Base-by-base conservation (phyloP, 345 rosid genomes). In the Syzygium aromaticum region DNA sequence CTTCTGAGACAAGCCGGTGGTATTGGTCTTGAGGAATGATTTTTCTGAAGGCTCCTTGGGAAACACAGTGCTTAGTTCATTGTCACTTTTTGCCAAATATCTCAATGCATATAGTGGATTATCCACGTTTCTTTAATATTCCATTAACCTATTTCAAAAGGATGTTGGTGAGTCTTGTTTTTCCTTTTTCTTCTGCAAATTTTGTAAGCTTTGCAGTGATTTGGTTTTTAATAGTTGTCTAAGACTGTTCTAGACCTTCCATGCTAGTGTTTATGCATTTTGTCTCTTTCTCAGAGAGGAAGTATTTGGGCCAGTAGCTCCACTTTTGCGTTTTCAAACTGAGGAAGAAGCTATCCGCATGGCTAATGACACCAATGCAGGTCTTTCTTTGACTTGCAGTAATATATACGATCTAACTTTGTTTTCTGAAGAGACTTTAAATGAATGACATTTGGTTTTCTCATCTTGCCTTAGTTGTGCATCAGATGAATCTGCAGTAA, bases 241-340 rank as follows among this genome's bases (percentile, higher is more conserved):
- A 73, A 33, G 46, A 73, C 49, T 73, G 46, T 73, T 33, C 49
- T 73, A 33, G 13, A 73, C 46, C 80, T 9, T 73, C 49, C 80
- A 33, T 84, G 85, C 63, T 30, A 52, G 13, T 84, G 64, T 54
- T 84, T 21, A 52, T 53, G 86, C 15, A 8, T 86, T 59, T 56
- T 63, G 46, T 28, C 85, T 61, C 87, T 85, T 77, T 54, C 21
- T 87, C 91, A 98, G 98, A 89, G 98, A 96, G 93, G 99, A 98
- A 92, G 94, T 95, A 54, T 98, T 98, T 77, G 99, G 99, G 91
- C 99, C 99, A 23, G 99, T 98, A 87, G 99, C 98, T 67, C 98
- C 99, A 46, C 93, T 98, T 64, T 84, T 94, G 92, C 91, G 91
- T 51, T 98, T 98, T 90, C 94, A 91, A 91, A 98, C 97, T 5